Evolutionary conservation across 768 basidiomycete genomes (phyloP).

Genomic region (Trametes gibbosa): DNA sequence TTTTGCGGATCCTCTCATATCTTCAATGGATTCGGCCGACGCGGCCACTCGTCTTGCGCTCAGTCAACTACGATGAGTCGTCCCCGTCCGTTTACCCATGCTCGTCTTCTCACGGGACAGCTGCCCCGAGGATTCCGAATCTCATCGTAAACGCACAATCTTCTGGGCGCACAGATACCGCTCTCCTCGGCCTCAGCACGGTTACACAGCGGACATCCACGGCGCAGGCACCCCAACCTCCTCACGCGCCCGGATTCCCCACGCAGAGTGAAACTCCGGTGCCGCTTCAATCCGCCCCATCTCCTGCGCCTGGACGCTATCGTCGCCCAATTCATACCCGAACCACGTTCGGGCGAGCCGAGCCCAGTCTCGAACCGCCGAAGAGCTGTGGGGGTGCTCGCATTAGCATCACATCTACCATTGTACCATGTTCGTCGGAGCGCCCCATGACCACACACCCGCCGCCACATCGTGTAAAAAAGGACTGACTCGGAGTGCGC

Average conservation of each 20-base stretch:
- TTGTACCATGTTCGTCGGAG: neutral
- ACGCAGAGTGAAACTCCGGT: slow-evolving; percentile 46
- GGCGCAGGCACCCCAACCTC: slow-evolving; percentile 20
- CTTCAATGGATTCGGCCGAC: neutral
- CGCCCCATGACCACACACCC: neutral
- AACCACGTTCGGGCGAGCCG: slow-evolving; percentile 51
- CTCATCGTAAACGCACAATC: neutral
- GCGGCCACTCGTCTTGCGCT: neutral
- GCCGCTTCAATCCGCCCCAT: slow-evolving; percentile 34
- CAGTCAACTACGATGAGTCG: slow-evolving; percentile 5
- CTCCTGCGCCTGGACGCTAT: slow-evolving; percentile 46
- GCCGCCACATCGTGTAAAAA: neutral
- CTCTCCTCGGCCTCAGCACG: neutral
- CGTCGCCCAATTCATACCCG: slow-evolving; percentile 51
- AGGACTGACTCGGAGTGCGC: slow-evolving; percentile 59
- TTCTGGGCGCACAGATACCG: no score
- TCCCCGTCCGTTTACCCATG: neutral
- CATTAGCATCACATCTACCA: neutral
- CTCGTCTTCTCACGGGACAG: neutral
- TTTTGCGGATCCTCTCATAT: no score
- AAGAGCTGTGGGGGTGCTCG: slow-evolving; percentile 33
- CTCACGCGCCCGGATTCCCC: slow-evolving; percentile 38
- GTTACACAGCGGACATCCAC: slow-evolving; percentile 1
- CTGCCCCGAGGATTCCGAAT: no score
- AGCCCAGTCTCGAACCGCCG: slow-evolving; percentile 51